Conservation (phyloP, 331 rosid species). For the Pyrus hybrid region DNA sequence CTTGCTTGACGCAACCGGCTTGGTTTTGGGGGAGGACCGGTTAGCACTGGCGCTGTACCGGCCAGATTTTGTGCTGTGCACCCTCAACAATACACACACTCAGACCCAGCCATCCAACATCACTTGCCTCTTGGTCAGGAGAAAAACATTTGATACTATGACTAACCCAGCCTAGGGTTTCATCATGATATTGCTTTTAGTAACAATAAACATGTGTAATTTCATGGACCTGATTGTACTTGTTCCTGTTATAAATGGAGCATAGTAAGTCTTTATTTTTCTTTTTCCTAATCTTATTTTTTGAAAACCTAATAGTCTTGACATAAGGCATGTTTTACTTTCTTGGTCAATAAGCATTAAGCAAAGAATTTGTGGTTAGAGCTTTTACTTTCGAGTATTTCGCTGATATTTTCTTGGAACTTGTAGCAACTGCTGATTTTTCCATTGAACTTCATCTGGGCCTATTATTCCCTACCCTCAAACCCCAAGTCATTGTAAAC, state of each 20-base stretch:
- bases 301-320: neutral
- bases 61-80: slow-evolving; percentile 26
- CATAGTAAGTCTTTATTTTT: neutral
- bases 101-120: slow-evolving; percentile 15
- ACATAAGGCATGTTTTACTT: neutral
- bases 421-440: neutral
- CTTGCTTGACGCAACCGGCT: slow-evolving; percentile 22
- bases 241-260: neutral
- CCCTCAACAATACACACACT: slow-evolving; percentile 19
- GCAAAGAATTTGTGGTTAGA: neutral
- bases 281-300: neutral
- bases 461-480: no score
- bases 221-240: neutral
- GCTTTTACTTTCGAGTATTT: neutral
- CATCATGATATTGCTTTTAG: neutral
- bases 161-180: slow-evolving; percentile 10
- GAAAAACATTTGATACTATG: slow-evolving; percentile 27
- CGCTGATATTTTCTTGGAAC: no score
- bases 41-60: slow-evolving; percentile 18
- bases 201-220: neutral
- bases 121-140: slow-evolving; percentile 30
- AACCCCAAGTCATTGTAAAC: no score
- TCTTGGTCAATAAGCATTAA: neutral
- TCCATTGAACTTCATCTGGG: no score
- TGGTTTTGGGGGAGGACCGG: slow-evolving; percentile 19